Percentiles rank a stretch among this genome's conserved stretches.
phyloP scores from a whole-genome alignment of 768 basidiomycete species.

The Boletus edulis region DNA sequence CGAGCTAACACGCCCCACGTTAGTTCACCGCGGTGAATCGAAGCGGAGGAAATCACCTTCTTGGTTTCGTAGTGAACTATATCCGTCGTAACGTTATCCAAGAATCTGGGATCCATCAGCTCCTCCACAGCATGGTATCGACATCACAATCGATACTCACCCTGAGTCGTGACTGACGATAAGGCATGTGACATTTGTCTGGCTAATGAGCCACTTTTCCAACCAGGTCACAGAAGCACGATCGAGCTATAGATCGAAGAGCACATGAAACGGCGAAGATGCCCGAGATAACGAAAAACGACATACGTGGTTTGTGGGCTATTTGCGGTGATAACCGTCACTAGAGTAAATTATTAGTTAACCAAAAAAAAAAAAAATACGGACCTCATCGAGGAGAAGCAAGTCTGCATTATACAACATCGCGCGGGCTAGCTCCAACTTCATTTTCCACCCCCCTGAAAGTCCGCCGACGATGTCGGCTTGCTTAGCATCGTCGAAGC shows the following conservation, averaged over 20 bases:
- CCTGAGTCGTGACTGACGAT: constrained; percentile 97
- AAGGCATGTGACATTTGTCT: constrained; percentile 84
- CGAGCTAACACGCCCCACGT: constrained; percentile 52
- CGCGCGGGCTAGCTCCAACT: constrained; percentile 90
- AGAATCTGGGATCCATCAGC: constrained; percentile 54
- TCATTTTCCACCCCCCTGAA: constrained; percentile 99
- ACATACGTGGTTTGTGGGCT: constrained; percentile 91
- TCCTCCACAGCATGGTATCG: constrained; percentile 1
- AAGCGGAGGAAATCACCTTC: constrained; percentile 50
- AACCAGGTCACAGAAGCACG: constrained; percentile 88
- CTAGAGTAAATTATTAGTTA: constrained; percentile 20
- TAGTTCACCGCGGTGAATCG: constrained; percentile 15
- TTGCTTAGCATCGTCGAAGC: constrained; percentile 87
- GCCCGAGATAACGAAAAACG: constrained; percentile 13
- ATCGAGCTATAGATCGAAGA: constrained; percentile 55
- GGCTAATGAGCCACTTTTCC: constrained; percentile 79
- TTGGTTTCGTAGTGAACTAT: constrained; percentile 97
- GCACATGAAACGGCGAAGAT: constrained; percentile 13
- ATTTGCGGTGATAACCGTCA: constrained; percentile 27
- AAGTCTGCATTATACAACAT: constrained; percentile 96
- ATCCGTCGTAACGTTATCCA: constrained; percentile 94
- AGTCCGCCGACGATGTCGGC: constrained; percentile 82
- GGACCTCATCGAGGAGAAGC: constrained; percentile 80
- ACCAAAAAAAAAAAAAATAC: constrained; percentile 11
- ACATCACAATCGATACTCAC: constrained; percentile 41